A percentile compares a stretch with the other conserved stretches of the same genome.
These are phyloP conservation scores for Epicoccum sorghinum DNA, from an alignment of 2,329 filamentous ascomycete species.

Conservation along the genomic window DNA sequence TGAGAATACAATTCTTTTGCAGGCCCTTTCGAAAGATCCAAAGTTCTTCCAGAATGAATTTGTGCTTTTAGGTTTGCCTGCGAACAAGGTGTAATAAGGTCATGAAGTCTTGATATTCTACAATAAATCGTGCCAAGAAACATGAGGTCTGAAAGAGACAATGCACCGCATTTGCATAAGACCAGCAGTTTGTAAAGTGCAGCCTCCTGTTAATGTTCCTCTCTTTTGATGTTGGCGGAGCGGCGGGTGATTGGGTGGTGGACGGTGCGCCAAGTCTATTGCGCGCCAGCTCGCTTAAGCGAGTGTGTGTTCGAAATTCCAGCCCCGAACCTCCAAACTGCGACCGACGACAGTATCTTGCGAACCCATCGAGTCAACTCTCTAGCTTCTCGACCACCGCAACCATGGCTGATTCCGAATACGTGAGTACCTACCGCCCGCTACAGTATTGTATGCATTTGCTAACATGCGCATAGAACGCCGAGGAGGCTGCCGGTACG, in stretches of 20 bases:
- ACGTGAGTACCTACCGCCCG: slow-evolving; percentile 69
- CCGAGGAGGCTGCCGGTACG: slow-evolving; percentile 90
- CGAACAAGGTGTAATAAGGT: too few relatives aligned
- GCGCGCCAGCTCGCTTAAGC: slow-evolving; percentile 7
- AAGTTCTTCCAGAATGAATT: too few relatives aligned
- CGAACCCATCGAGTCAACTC: slow-evolving; percentile 46
- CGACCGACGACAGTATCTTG: slow-evolving; percentile 27
- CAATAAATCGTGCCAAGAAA: too few relatives aligned
- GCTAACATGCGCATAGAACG: slow-evolving; percentile 67
- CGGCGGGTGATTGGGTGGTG: slow-evolving; percentile 3
- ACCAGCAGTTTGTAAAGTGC: too few relatives aligned
- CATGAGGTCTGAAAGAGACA: too few relatives aligned
- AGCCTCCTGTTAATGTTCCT: background rate
- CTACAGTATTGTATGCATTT: slow-evolving; percentile 17
- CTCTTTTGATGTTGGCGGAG: slow-evolving; percentile 5
- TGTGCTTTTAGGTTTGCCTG: too few relatives aligned
- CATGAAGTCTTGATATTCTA: too few relatives aligned
- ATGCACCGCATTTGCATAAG: too few relatives aligned
- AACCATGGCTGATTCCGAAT: slow-evolving; percentile 88
- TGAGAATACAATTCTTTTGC: too few relatives aligned
- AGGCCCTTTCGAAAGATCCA: too few relatives aligned
- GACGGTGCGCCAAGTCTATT: slow-evolving; percentile 3
- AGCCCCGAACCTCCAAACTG: slow-evolving; percentile 15
- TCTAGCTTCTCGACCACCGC: slow-evolving; percentile 57
- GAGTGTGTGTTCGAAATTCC: slow-evolving; percentile 7